phyloP scores from a whole-genome alignment of 1,284 basidiomycete species.

The Fomitopsis pinicola region DNA sequence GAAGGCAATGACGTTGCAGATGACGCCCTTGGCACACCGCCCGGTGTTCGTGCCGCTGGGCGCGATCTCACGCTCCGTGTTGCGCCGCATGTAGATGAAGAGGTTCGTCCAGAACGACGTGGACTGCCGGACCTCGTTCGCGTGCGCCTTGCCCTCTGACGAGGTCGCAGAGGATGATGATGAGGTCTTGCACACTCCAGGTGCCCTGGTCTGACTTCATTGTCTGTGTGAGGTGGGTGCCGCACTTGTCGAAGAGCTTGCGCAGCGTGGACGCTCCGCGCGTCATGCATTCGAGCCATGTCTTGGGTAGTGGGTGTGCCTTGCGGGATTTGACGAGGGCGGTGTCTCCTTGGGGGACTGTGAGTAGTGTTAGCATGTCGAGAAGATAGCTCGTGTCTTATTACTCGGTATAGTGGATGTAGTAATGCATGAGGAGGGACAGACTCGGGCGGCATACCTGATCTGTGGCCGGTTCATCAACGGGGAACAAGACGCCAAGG shows the following conservation, averaged over 20 bases:
- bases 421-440: no score
- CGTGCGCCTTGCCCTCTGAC: neutral
- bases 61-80: neutral
- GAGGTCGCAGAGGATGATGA: neutral
- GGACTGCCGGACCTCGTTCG: neutral
- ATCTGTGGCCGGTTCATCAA: conserved; percentile 35
- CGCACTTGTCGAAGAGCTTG: neutral
- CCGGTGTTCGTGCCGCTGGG: neutral
- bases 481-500: conserved; percentile 36
- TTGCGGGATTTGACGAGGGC: no score
- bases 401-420: no score
- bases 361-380: no score
- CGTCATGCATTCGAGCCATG: no score
- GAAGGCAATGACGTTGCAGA: neutral
- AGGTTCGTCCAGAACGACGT: conserved; percentile 1
- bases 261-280: neutral
- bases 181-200: neutral
- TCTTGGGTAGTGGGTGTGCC: no score
- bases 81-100: neutral
- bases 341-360: no score
- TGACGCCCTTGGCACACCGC: neutral
- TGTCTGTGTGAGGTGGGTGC: neutral
- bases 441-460: conserved; percentile 17
- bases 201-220: neutral
- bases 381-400: no score